phyloP scores from a whole-genome alignment of 2,329 filamentous ascomycete species.

The Aciculosporium take region DNA sequence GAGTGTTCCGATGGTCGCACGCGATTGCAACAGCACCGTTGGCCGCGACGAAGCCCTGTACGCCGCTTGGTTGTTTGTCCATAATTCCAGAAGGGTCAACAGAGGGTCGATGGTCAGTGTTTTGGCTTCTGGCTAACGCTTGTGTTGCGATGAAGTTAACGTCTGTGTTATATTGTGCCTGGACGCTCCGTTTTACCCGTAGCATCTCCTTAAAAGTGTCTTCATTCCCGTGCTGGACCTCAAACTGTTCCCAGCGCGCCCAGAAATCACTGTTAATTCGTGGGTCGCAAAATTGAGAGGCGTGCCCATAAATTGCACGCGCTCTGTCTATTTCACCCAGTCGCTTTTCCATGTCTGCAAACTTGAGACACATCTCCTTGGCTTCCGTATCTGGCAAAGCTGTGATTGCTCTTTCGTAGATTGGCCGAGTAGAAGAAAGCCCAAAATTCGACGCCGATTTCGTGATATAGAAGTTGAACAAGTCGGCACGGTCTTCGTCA shows the following conservation, averaged over 20 bases:
- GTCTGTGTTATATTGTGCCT: slow-evolving; percentile 96
- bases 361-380: slow-evolving; percentile 96
- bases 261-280: slow-evolving; percentile 82
- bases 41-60: slow-evolving; percentile 80
- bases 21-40: slow-evolving; percentile 55
- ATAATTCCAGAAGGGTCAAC: slow-evolving; percentile 80
- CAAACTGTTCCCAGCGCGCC: slow-evolving; percentile 94
- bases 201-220: slow-evolving; percentile 99
- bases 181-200: slow-evolving; percentile 89
- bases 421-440: slow-evolving; percentile 80
- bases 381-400: slow-evolving; percentile 88
- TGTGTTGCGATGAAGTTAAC: slow-evolving; percentile 98
- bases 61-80: slow-evolving; percentile 77
- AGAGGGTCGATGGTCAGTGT: slow-evolving; percentile 30
- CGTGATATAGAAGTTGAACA: slow-evolving; percentile 99
- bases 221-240: slow-evolving; percentile 95
- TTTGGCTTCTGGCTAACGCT: slow-evolving; percentile 73
- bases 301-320: slow-evolving; percentile 89
- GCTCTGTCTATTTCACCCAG: slow-evolving; percentile 90
- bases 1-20: slow-evolving; percentile 21
- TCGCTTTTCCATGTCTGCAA: slow-evolving; percentile 89
- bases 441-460: slow-evolving; percentile 98
- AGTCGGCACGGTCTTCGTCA: slow-evolving; percentile 86
- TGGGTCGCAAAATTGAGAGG: slow-evolving; percentile 93
- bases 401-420: slow-evolving; percentile 91